A percentile compares a stretch with the other conserved stretches of the same genome.
Conservation (phyloP, 805 yeast genomes). For the Jamesozyma jinghongensis region DNA sequence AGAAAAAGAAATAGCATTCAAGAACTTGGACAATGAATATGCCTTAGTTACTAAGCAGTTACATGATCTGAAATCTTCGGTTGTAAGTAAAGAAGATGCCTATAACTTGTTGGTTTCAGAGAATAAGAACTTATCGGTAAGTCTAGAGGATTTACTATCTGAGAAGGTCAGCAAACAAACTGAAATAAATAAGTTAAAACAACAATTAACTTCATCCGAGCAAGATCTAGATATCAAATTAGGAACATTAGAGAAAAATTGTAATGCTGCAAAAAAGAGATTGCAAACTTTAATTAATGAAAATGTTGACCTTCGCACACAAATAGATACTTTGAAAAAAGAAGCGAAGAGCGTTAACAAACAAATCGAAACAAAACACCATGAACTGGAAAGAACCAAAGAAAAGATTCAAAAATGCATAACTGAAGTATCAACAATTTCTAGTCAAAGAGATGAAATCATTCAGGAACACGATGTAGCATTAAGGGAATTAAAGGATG, state of each 20-base stretch:
- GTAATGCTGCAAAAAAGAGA: constrained; percentile 30
- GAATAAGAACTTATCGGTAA: constrained; percentile 6
- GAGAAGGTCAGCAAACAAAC: constrained; percentile 24
- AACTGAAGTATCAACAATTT: constrained; percentile 19
- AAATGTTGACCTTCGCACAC: constrained; percentile 35
- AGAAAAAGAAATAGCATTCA: constrained; percentile 25
- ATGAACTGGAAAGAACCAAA: constrained; percentile 27
- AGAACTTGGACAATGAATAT: constrained; percentile 1
- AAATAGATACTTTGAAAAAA: constrained; percentile 32
- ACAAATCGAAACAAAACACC: constrained; percentile 31
- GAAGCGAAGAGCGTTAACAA: constrained; percentile 31
- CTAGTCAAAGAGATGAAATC: constrained; percentile 27
- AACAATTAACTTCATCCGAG: constrained; percentile 25
- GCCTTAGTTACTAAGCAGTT: constrained; percentile 43
- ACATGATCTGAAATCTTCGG: constrained; percentile 37
- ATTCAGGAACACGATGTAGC: constrained; percentile 24
- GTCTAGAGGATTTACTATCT: constrained; percentile 9
- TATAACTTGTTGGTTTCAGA: constrained; percentile 3
- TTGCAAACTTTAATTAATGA: constrained; percentile 35
- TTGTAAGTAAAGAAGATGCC: constrained; percentile 1
- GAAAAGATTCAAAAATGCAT: constrained; percentile 22
- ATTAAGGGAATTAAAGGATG: constrained; percentile 20
- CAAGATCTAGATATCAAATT: constrained; percentile 32
- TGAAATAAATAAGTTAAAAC: constrained; percentile 27
- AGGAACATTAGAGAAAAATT: constrained; percentile 26